Base-by-base conservation (phyloP, 2,329 filamentous ascomycete species). In the Aspergillus tanneri region DNA sequence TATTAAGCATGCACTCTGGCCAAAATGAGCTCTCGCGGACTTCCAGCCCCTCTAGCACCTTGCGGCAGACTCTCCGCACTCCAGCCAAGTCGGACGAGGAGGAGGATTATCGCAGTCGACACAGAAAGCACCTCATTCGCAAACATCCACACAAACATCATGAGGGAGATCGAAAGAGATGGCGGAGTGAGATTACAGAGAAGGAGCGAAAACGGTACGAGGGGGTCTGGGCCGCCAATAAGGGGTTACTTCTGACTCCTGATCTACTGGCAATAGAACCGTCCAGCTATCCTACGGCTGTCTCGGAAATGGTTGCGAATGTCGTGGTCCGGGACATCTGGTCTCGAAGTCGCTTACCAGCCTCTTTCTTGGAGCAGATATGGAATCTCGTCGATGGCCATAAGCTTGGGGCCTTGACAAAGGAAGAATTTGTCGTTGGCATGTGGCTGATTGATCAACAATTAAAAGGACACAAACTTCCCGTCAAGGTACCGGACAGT, bases 361-460 rank as follows among this genome's bases (percentile, higher is more conserved):
- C 54, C 16, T 47, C 62, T 38, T 57, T 69, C 5, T 58, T 77
- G 23, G 71, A 67, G 52, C 66, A 73, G 48, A 66, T 77, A 35
- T 77, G 74, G 73, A 61, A 75, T 46, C 64, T 77, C 3, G 75
- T 77, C 14, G 66, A 70, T 51, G 60, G 63, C 11, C 64, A 67
- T 47, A 55, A 57, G 3, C 62, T 65, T 23, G 69, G 70, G 10
- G 61, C 72, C 40, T 54, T 76, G 22, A 65, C 63, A 14, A 62
- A 68, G 46, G 73, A 76, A 41, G 73, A 77, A 58, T 77, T 77
- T 46, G 72, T 77, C 40, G 73, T 77, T 32, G 75, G 75, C 19
- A 69, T 76, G 63, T 77, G 74, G 74, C 59, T 77, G 47, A 75
- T 77, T 45, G 75, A 77, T 57, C 72, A 77, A 58, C 64, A 68